Conservation (phyloP, 148 eudicot species). For the Suaeda aralocaspica region DNA sequence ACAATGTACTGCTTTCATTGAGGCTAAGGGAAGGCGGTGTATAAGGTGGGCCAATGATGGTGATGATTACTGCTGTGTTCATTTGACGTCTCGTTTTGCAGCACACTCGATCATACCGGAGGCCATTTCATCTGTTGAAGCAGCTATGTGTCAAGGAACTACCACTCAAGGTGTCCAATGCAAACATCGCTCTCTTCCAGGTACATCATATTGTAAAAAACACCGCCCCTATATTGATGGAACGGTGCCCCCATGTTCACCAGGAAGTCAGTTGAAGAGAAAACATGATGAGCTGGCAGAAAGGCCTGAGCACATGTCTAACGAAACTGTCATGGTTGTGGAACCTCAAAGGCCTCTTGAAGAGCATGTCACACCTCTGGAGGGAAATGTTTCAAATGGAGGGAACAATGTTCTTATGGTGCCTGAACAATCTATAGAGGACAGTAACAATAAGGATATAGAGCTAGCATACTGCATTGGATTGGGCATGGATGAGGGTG, state of each 20-base stretch:
- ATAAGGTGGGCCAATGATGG: slow-evolving; percentile 98
- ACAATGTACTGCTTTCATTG: slow-evolving; percentile 79
- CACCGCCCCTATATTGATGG: slow-evolving; percentile 53
- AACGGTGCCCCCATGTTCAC: slow-evolving; percentile 26
- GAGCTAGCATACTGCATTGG: slow-evolving; percentile 64
- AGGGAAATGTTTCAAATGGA: slow-evolving; percentile 29
- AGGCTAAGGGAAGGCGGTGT: slow-evolving; percentile 89
- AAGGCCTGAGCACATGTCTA: slow-evolving; percentile 34
- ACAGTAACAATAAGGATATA: slow-evolving; percentile 18
- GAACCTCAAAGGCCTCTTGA: slow-evolving; percentile 42
- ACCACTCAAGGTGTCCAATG: slow-evolving; percentile 78
- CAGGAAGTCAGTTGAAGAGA: slow-evolving; percentile 48
- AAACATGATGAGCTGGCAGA: slow-evolving; percentile 42
- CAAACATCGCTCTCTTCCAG: slow-evolving; percentile 74
- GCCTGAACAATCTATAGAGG: slow-evolving; percentile 26
- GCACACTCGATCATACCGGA: too few species aligned
- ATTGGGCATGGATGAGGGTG: slow-evolving; percentile 38
- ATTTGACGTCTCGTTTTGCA: slow-evolving; percentile 59
- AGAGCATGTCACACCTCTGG: slow-evolving; percentile 35
- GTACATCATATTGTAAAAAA: slow-evolving; percentile 81
- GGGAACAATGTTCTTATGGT: slow-evolving; percentile 25
- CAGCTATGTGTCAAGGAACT: slow-evolving; percentile 74
- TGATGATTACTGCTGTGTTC: slow-evolving; percentile 88
- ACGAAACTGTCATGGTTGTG: slow-evolving; percentile 35
- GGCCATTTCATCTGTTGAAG: slow-evolving; percentile 37